Evolutionary conservation across 371 early-diverging fungal genomes (phyloP), one percentile per base, ranked within the genome.

Genomic region (Blakeslea trispora): DNA sequence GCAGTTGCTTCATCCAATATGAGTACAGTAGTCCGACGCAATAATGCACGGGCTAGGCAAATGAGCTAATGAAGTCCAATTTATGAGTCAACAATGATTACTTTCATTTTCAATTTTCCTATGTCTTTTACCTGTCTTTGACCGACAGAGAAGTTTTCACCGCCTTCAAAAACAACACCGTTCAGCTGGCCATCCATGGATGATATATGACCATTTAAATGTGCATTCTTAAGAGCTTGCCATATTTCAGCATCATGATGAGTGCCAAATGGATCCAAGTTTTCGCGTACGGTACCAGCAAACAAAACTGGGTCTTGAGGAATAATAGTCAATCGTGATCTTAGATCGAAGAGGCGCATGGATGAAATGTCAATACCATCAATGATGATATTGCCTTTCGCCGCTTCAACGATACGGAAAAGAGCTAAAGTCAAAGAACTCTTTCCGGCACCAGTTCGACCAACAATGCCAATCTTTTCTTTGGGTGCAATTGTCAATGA

Each of bases 291-390:
- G 8, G 81, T 81, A 31, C 94, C 95, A 19, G 85, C 82, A 77
- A 95, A 97, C 37, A 97, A 68, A 18, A 93, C 89, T 7, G 95
- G 94, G 52, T 96, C 98, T 72, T 98, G 98, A n/a, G 98, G 96
- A 62, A 97, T 95, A 54, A 98, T 94, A 0, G 91, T 84, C 39
- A 89, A 72, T 17, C 82, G 77, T 18, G 87, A 86, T 50, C 74
- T 66, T 45, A 47, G 71, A 63, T 92, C 91, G 51, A 76, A 75
- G 15, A 96, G 74, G 1, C 91, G 90, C 13, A 96, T 59, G 4
- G 71, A 68, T 1, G 87, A 63, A 40, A 96, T 94, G 65, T 95
- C 89, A 4, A 93, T 75, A 19, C 90, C 93, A 59, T 98, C 95
- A 50, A 94, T 81, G 17, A 72, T 5, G 32, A 78, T 78, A 9